Evolutionary conservation across 805 yeast genomes (phyloP).

Genomic region (Starmerella sp.): DNA sequence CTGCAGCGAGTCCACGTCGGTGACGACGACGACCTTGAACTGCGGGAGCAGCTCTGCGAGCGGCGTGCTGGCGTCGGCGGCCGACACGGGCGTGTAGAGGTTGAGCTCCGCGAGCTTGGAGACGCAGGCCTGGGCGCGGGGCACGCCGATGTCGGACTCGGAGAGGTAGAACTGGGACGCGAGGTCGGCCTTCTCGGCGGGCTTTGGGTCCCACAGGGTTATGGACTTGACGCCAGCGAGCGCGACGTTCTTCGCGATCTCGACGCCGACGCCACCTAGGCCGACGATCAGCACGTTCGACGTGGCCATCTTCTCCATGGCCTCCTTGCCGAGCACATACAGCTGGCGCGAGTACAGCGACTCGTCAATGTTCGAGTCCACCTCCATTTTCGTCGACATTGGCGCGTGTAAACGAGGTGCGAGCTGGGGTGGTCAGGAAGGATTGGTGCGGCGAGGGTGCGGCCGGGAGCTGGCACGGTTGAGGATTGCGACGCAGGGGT

Average conservation of each 20-base stretch:
- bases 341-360: conserved; percentile 91
- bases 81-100: conserved; percentile 76
- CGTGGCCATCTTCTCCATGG: conserved; percentile 92
- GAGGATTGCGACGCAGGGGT: background rate
- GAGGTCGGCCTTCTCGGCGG: conserved; percentile 56
- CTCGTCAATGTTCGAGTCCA: conserved; percentile 55
- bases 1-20: conserved; percentile 48
- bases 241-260: conserved; percentile 92
- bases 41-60: conserved; percentile 42
- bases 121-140: conserved; percentile 64
- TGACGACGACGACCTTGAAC: conserved; percentile 74
- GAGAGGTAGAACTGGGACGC: conserved; percentile 80
- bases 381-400: conserved; percentile 9
- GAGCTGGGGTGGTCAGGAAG: background rate
- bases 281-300: conserved; percentile 91
- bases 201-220: conserved; percentile 69
- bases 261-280: conserved; percentile 83
- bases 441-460: background rate
- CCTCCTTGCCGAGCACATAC: conserved; percentile 90
- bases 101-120: conserved; percentile 70
- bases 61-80: conserved; percentile 36
- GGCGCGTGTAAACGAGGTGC: background rate
- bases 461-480: background rate
- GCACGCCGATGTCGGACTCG: conserved; percentile 60
- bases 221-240: conserved; percentile 94